Base-by-base conservation (phyloP, 2,329 filamentous ascomycete species). In the Fusarium sp. region DNA sequence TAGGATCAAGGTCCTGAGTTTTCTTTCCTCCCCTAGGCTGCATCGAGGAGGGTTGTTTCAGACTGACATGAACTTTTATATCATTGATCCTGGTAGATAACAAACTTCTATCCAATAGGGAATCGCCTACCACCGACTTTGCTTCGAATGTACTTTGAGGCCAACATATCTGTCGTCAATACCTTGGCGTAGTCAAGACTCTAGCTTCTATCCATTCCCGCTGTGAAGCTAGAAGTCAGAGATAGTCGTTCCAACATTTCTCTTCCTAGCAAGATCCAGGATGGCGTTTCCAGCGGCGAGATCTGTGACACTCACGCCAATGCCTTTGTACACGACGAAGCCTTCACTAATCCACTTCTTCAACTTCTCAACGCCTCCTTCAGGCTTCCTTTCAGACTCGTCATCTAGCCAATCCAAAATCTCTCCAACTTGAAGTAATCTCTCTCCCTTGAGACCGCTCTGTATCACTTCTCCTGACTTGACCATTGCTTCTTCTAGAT, bases 401-500 rank as follows among this genome's bases (percentile, higher is more conserved):
- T 35, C 52, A 41, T 56, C 45, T 4, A 59, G 33, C 60, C 48
- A 75, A n/a, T 58, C 61, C 1, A 79, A 12, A 2, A 76, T 39
- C 41, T 75, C 48, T n/a, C 92, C 91, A n/a, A 93, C 81, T 78
- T 93, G 91, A 0, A 92, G 87, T 2, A 93, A 83, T 66, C 92
- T 87, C 24, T 88, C 83, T 0, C 86, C 85, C 7, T 82, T 84
- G 10, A 93, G 80, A 4, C 85, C 87, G 0, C 90, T 90, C 80
- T 91, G 87, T 14, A 93, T 87, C 12, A 93, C 82, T 79, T 94
- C 92, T 0, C 92, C 92, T 0, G 91, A 90, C 75, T 93, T 90
- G 67, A 88, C 85, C 26, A 93, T 79, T 62, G 89, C 90, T 4
- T 88, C 89, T 22, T 90, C 87, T 0, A 91, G 84, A 58, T 87